Evolutionary conservation across 495 filamentous ascomycete species (phyloP), one percentile per base, ranked within the genome.

Genomic region (Penicillium ucsense): DNA sequence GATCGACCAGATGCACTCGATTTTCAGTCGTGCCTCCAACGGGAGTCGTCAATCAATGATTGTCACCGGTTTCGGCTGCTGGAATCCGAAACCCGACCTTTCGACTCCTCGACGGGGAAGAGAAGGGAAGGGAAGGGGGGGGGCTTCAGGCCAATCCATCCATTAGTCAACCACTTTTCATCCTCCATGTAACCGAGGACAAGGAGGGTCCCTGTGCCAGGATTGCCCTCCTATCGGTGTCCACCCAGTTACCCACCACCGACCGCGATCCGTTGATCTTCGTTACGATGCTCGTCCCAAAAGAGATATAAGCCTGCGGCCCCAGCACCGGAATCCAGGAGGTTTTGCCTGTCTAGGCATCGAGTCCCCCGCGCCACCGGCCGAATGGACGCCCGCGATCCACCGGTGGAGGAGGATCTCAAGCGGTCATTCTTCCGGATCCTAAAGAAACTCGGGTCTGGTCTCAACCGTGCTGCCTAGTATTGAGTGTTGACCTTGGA

Each of bases 261-360:
- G 20, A 20, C 20, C 20, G 5, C 55, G 49, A 56, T 53, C 54
- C 54, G 51, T 47, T 49, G 55, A 61, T 61, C 56, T 50, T 56
- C 55, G 31, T 43, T 38, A 20, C 35, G 28, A 46, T 39, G 20
- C 20, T 30, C 45, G 37, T 36, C 53, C 45, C 55, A 52, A 51
- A 48, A 47, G 47, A 46, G 42, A 53, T 53, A 61, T 62, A 59
- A 59, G 59, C 59, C 58, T 61, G 58, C 46, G 52, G 55, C 50
- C 47, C 55, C 58, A 36, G 44, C 51, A 34, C 49, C 50, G 54
- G 47, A 33, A 55, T 29, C 50, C 47, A 50, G 53, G 56, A 54
- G 56, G 56, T 52, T 57, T 53, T 60, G 33, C 56, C 56, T 47
- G 47, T 50, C 56, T 57, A 57, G 56, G 56, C 51, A 57, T 49